These are phyloP conservation scores for Talaromyces sp. DNA, from an alignment of 2,329 filamentous ascomycete species.

Conservation along the genomic window DNA sequence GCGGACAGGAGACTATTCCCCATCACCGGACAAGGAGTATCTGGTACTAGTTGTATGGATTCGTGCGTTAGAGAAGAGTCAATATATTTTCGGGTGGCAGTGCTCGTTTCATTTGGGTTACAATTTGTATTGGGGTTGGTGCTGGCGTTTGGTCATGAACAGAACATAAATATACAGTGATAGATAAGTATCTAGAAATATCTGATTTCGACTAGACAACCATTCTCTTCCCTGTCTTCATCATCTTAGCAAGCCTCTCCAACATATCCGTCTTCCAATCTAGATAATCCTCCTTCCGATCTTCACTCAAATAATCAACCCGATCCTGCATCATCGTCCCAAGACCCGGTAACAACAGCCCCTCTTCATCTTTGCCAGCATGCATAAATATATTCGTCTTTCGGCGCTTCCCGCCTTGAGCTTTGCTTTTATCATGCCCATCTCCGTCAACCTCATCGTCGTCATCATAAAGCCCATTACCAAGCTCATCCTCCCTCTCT, in stretches of 20 bases:
- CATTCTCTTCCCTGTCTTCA: conserved; percentile 17
- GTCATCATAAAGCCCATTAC: conserved; percentile 28
- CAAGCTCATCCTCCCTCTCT: conserved; percentile 34
- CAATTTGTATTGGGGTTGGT: background rate
- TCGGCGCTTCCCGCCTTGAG: conserved; percentile 23
- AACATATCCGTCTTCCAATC: conserved; percentile 45
- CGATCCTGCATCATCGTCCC: conserved; percentile 52
- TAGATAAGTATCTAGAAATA: background rate
- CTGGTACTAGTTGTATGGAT: conserved; percentile 65
- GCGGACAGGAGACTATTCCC: conserved; percentile 57
- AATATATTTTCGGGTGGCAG: background rate
- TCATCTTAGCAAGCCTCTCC: conserved; percentile 34
- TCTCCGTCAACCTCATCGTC: conserved; percentile 30
- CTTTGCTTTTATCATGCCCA: conserved; percentile 22
- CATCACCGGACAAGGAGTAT: conserved; percentile 91
- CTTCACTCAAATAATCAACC: conserved; percentile 47
- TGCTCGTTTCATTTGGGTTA: background rate
- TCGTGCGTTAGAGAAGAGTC: background rate
- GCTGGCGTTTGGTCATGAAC: background rate
- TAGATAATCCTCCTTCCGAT: conserved; percentile 40
- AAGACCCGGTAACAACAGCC: conserved; percentile 46
- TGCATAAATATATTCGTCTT: conserved; percentile 25
- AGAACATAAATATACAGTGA: background rate
- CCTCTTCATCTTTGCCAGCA: conserved; percentile 22
- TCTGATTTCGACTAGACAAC: background rate